A percentile compares a stretch with the other conserved stretches of the same genome.
phyloP scores from a whole-genome alignment of 352 stramenopile species.

The Phytophthora melonis region DNA sequence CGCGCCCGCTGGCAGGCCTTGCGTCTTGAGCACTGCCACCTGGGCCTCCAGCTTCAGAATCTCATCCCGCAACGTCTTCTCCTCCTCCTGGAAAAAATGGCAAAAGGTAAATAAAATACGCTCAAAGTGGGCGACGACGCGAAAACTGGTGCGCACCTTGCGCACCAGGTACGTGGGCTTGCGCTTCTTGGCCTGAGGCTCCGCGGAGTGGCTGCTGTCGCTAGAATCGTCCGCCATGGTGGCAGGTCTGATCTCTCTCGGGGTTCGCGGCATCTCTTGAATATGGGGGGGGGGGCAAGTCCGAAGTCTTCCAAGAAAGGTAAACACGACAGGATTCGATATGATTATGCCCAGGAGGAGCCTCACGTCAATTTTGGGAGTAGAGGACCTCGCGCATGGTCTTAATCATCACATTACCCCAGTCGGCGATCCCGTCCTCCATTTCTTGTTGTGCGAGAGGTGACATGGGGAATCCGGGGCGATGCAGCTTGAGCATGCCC shows the following conservation, averaged over 20 bases:
- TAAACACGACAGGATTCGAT: too few species aligned
- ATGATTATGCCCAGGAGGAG: too few species aligned
- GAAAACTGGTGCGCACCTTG: background rate
- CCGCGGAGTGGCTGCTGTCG: background rate
- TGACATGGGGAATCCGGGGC: conserved; percentile 22
- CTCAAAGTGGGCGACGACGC: too few species aligned
- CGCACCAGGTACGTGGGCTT: conserved; percentile 3
- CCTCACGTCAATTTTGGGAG: background rate
- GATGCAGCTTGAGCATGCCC: conserved; percentile 24
- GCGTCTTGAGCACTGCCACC: conserved; percentile 23
- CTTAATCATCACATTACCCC: conserved; percentile 39
- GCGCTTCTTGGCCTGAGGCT: conserved; percentile 17
- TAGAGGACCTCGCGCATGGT: conserved; percentile 30
- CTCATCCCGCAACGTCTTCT: conserved; percentile 9
- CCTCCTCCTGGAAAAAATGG: conserved; percentile 7
- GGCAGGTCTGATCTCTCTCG: too few species aligned
- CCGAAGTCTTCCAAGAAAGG: too few species aligned
- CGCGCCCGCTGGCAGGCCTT: conserved; percentile 16
- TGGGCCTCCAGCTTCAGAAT: conserved; percentile 27
- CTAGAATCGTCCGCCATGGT: background rate
- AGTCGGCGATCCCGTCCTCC: conserved; percentile 21
- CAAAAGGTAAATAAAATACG: background rate
- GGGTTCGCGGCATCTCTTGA: too few species aligned
- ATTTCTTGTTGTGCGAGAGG: conserved; percentile 26
- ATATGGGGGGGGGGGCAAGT: too few species aligned